phyloP scores from a whole-genome alignment of 2,329 filamentous ascomycete species.

The Pleomassaria siparia region DNA sequence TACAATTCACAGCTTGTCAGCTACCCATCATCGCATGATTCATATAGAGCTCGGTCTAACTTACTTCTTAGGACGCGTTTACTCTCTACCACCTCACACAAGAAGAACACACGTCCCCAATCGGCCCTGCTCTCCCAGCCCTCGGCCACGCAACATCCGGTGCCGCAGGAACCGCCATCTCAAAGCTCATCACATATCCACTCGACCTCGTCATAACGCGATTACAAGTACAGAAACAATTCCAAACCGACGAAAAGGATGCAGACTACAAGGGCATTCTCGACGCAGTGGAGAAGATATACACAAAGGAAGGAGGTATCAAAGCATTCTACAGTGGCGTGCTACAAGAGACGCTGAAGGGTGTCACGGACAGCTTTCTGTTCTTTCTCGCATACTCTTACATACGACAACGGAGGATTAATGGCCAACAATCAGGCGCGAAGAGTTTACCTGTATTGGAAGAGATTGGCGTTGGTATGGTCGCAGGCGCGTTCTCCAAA shows the following conservation, averaged over 20 bases:
- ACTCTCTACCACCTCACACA: constrained; percentile 45
- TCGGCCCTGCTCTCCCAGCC: constrained; percentile 63
- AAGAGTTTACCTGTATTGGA: constrained; percentile 62
- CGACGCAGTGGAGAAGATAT: constrained; percentile 73
- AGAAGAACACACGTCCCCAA: constrained; percentile 29
- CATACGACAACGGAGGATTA: constrained; percentile 49
- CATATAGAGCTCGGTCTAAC: constrained; percentile 10
- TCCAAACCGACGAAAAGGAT: constrained; percentile 44
- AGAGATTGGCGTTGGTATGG: constrained; percentile 72
- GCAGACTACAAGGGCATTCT: constrained; percentile 65
- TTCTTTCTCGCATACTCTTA: constrained; percentile 82
- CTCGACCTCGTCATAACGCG: constrained; percentile 80
- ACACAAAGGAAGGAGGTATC: constrained; percentile 68
- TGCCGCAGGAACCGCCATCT: constrained; percentile 74
- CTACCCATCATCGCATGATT: not conserved
- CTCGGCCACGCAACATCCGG: constrained; percentile 82
- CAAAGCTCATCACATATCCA: constrained; percentile 78
- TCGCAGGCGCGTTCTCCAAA: constrained; percentile 74
- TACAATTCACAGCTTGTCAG: constrained; percentile 50
- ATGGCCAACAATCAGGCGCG: constrained; percentile 20
- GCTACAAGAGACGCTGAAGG: constrained; percentile 48
- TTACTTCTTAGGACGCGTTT: constrained; percentile 43
- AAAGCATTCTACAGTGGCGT: constrained; percentile 64
- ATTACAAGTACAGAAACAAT: constrained; percentile 73
- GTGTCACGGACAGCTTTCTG: constrained; percentile 71